These are phyloP conservation scores for Pythium volutum DNA, from an alignment of 352 stramenopile genomes.

Conservation along the genomic window DNA sequence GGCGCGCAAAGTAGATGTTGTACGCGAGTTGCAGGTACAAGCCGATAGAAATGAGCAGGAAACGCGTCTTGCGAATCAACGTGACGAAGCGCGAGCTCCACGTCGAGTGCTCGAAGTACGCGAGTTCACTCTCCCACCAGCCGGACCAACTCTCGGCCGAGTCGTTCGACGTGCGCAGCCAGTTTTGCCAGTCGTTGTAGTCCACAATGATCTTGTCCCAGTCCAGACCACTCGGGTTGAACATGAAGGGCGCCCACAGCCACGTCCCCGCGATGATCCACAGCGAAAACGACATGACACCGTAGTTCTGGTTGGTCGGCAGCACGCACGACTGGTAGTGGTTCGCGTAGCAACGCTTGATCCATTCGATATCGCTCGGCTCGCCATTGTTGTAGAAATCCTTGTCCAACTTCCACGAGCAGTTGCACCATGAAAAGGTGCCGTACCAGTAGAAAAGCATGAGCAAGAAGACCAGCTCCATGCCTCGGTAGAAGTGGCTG, in stretches of 20 bases:
- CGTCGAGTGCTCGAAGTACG: conserved; percentile 82
- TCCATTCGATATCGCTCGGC: conserved; percentile 74
- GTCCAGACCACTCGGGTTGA: conserved; percentile 97
- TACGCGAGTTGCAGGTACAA: conserved; percentile 50
- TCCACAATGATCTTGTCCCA: conserved; percentile 96
- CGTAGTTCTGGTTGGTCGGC: conserved; percentile 96
- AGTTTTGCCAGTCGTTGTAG: conserved; percentile 94
- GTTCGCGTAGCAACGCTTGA: conserved; percentile 71
- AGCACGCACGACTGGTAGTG: conserved; percentile 90
- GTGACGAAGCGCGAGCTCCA: conserved; percentile 55
- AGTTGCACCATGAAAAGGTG: conserved; percentile 93
- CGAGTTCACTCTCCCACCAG: conserved; percentile 83
- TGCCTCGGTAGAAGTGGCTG: conserved; percentile 97
- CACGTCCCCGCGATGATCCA: conserved; percentile 91
- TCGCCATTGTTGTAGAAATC: conserved; percentile 76
- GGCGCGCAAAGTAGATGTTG: conserved; percentile 70
- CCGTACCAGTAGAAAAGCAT: conserved; percentile 87
- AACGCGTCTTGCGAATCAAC: conserved; percentile 79
- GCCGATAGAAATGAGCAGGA: conserved; percentile 55
- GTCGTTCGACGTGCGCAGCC: conserved; percentile 89
- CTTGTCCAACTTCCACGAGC: conserved; percentile 68
- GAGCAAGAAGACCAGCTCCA: conserved; percentile 91
- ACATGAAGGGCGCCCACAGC: conserved; percentile 88
- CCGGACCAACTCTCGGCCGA: conserved; percentile 85
- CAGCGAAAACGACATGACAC: conserved; percentile 96